phyloP scores from a whole-genome alignment of 2,329 filamentous ascomycete genomes.

The Aspergillus neotritici region DNA sequence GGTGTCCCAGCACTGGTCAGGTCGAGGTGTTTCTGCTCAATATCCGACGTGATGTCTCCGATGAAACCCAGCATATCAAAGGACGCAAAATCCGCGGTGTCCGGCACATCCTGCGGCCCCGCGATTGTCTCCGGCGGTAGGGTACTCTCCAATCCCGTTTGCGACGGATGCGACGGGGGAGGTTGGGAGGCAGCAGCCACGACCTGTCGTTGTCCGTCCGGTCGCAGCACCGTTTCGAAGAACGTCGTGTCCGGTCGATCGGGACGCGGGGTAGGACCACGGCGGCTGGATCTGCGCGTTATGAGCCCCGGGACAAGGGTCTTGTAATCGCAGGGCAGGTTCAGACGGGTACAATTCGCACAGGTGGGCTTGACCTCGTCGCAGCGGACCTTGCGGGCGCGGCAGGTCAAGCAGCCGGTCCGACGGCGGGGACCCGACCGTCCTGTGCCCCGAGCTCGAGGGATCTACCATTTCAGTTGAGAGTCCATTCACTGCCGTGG shows the following conservation, averaged over 20 bases:
- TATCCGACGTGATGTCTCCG: slow-evolving; percentile 31
- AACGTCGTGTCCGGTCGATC: slow-evolving; percentile 22
- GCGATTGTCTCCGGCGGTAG: slow-evolving; percentile 8
- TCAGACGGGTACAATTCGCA: slow-evolving; percentile 30
- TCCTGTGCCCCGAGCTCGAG: slow-evolving; percentile 28
- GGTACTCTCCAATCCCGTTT: not conserved
- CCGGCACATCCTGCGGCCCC: not conserved
- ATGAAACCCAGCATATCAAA: slow-evolving; percentile 36
- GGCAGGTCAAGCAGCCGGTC: slow-evolving; percentile 32
- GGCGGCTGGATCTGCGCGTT: not conserved
- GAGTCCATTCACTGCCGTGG: too few species aligned
- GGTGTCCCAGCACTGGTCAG: slow-evolving; percentile 19
- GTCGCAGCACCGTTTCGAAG: slow-evolving; percentile 25
- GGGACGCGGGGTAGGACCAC: not conserved
- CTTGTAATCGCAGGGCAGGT: slow-evolving; percentile 28
- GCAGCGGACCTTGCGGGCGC: slow-evolving; percentile 33
- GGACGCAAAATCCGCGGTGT: slow-evolving; percentile 14
- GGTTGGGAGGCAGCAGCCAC: not conserved
- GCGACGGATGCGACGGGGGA: not conserved
- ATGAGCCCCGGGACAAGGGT: slow-evolving; percentile 13
- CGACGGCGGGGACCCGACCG: slow-evolving; percentile 32
- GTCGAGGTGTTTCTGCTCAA: slow-evolving; percentile 32
- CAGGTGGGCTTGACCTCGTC: slow-evolving; percentile 32
- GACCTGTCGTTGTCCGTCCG: slow-evolving; percentile 17
- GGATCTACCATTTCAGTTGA: slow-evolving; percentile 10